Evolutionary conservation across 805 yeast species (phyloP), one percentile per base, ranked within the genome.

Genomic region (Metschnikowia anglica): DNA sequence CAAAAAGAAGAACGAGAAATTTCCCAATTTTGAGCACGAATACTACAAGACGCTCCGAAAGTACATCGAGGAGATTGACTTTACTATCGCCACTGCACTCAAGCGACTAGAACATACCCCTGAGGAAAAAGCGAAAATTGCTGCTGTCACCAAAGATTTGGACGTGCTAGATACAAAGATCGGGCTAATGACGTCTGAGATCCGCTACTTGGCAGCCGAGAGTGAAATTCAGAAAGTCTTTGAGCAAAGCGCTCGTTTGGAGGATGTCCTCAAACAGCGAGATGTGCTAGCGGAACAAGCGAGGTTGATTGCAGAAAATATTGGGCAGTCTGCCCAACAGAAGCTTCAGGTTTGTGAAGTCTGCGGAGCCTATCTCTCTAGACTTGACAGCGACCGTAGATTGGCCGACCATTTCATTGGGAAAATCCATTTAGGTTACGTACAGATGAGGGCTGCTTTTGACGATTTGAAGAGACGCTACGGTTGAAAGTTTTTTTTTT

Each of bases 371-470:
- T 88, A 84, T 56, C 68, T 91, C 28, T 85, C 95, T 7, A 70
- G 91, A 47, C 66, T 89, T 43, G 98, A 90, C 61, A 87, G 85
- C 45, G 97, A 90, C 60, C 73, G 89, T 60, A 73, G 97, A 53
- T 69, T 90, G 49, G 95, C 91, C 1, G 96, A 87, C 54, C 97
- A 90, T 62, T 89, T 88, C 59, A 65, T 82, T 18, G 98, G 98
- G 1, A 88, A 88, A 54, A 79, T 87, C 46, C 97, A 90, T 66
- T 59, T 86, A 49, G 91, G 89, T 0, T 89, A 83, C 61, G 90
- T 82, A 2, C 80, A 76, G 39, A 83, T 90, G 81, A 73, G 96
- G 55, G 68, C 70, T 40, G 77, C 74, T 21, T 70, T 77, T 45
- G 70, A 70, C 5, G 73, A 65, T 20, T 49, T 75, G 51, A 62